Conservation (phyloP, 441 rosid genomes). For the Croton laevigatus region DNA sequence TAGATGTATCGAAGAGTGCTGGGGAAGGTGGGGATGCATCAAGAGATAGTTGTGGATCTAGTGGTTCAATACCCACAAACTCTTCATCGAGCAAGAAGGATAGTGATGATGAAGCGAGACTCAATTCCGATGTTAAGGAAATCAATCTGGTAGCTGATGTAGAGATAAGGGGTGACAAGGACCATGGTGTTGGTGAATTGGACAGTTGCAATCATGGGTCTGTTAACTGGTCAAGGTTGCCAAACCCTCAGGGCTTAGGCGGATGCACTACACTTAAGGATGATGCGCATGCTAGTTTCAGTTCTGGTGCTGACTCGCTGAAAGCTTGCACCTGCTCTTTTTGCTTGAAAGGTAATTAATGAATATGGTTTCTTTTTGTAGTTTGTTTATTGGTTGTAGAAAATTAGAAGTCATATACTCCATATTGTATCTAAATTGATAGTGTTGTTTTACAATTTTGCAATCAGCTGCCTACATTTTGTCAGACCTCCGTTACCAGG, state of each 20-base stretch:
- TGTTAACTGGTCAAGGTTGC: conserved; percentile 43
- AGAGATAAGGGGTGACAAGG: conserved; percentile 31
- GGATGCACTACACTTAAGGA: conserved; percentile 42
- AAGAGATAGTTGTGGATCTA: conserved; percentile 38
- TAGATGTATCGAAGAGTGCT: conserved; percentile 22
- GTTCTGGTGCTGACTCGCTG: conserved; percentile 41
- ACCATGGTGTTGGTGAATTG: conserved; percentile 29
- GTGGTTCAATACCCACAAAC: conserved; percentile 26
- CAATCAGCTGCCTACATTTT: conserved; percentile 83
- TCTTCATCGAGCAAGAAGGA: conserved; percentile 27
- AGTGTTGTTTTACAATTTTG: conserved; percentile 19
- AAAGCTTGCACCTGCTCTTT: conserved; percentile 77
- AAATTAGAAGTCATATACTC: conserved; percentile 6
- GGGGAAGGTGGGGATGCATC: conserved; percentile 28
- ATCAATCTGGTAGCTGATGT: conserved; percentile 22
- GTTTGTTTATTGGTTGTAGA: conserved; percentile 5
- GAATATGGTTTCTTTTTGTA: conserved; percentile 9
- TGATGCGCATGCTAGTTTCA: conserved; percentile 34
- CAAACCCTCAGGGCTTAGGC: conserved; percentile 41
- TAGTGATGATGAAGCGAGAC: conserved; percentile 30
- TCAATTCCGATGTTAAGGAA: conserved; percentile 24
- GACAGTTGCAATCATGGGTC: conserved; percentile 31
- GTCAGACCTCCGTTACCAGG: conserved; percentile 96
- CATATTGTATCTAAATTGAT: conserved; percentile 10
- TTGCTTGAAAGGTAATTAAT: conserved; percentile 74